phyloP scores from a whole-genome alignment of 179 eudicot species.

The Silene coronaria region DNA sequence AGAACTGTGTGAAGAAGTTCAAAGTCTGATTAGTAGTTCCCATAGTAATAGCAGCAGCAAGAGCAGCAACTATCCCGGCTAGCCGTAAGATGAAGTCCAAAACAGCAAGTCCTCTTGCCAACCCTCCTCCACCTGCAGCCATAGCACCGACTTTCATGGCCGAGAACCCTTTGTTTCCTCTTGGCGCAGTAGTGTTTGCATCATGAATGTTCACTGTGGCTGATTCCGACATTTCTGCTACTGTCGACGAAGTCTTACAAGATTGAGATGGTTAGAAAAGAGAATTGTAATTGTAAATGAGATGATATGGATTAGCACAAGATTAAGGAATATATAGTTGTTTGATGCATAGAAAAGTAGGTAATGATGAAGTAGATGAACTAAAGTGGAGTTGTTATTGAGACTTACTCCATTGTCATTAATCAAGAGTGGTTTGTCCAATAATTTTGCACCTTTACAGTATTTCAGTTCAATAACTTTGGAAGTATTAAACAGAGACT shows the following conservation, averaged over 20 bases:
- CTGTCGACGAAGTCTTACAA: too few species aligned
- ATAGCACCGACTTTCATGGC: constrained; percentile 25
- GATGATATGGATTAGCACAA: neutral
- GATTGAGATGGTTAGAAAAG: neutral
- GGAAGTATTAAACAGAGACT: too few species aligned
- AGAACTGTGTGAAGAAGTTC: constrained; percentile 69
- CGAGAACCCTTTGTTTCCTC: constrained; percentile 9
- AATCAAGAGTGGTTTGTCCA: constrained; percentile 8
- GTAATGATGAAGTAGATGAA: constrained; percentile 13
- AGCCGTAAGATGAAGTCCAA: constrained; percentile 74
- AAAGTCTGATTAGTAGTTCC: constrained; percentile 77
- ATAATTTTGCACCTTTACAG: neutral
- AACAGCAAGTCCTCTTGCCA: constrained; percentile 54
- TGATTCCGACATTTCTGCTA: constrained; percentile 13
- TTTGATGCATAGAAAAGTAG: constrained; percentile 10
- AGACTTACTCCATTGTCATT: constrained; percentile 43
- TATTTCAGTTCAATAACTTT: neutral
- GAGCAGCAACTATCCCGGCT: constrained; percentile 50
- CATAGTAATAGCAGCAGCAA: constrained; percentile 73
- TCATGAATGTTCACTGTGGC: constrained; percentile 11
- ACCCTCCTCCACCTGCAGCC: constrained; percentile 28
- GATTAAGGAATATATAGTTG: constrained; percentile 21
- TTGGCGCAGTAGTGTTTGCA: too few species aligned
- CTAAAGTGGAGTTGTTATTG: constrained; percentile 41
- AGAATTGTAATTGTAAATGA: neutral